A percentile compares a stretch with the other conserved stretches of the same genome.
These are phyloP conservation scores for Ogataea philodendri DNA, from an alignment of 805 yeast genomes.

Conservation along the genomic window DNA sequence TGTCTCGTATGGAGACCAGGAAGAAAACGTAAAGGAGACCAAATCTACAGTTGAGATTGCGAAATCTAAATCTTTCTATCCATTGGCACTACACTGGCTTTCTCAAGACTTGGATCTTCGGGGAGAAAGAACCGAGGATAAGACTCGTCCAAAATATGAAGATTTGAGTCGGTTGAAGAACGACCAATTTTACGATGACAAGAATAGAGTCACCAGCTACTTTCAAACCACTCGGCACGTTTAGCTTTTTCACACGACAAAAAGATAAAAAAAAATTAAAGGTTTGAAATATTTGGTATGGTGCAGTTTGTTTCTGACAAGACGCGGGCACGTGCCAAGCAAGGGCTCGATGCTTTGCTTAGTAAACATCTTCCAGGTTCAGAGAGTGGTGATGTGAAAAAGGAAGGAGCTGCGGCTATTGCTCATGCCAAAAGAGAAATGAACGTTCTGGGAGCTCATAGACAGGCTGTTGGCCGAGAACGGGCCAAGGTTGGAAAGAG, in stretches of 20 bases:
- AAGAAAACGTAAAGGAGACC: constrained; percentile 14
- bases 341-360: constrained; percentile 29
- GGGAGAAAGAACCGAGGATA: constrained; percentile 52
- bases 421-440: constrained; percentile 22
- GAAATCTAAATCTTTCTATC: constrained; percentile 58
- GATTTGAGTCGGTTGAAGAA: constrained; percentile 46
- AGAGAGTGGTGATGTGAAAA: background rate
- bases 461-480: constrained; percentile 9
- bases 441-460: constrained; percentile 11
- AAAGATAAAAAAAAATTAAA: constrained; percentile 8
- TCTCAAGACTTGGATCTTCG: constrained; percentile 48
- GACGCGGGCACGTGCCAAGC: constrained; percentile 18
- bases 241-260: constrained; percentile 8
- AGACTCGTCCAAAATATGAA: constrained; percentile 49
- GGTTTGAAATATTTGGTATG: constrained; percentile 2
- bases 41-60: constrained; percentile 35
- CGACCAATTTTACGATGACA: constrained; percentile 43
- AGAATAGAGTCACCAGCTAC: constrained; percentile 45
- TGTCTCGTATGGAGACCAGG: constrained; percentile 31
- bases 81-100: constrained; percentile 71
- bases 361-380: constrained; percentile 26
- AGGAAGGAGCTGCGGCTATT: constrained; percentile 29
- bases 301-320: constrained; percentile 11
- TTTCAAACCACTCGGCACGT: constrained; percentile 47
- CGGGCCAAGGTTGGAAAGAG: constrained; percentile 10